Base-by-base conservation (phyloP, 2,329 filamentous ascomycete genomes). In the Beauveria australis region DNA sequence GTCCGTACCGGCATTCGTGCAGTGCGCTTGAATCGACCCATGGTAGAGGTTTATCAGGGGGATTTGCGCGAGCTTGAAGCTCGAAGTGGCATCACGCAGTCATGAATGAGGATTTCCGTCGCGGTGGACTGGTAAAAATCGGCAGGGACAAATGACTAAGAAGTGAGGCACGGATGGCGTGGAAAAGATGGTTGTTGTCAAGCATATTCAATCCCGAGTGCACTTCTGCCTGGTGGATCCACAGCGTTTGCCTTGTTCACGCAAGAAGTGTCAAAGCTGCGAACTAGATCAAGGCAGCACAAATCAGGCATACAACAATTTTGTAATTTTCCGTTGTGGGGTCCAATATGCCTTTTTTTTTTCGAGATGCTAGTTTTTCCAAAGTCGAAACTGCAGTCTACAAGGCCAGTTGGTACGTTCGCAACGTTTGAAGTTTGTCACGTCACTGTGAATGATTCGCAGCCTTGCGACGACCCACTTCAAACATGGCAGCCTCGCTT, bases 211-310 rank as follows among this genome's bases (percentile, higher is more conserved):
- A 8, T 48, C n/a, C 37, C 14, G 0, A 30, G 19, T 16, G 40
- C 26, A 41, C 59, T 61, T 61, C 59, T 61, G 59, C 59, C 59
- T 61, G 59, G 52, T 51, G 59, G 59, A 56, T 52, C 53, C 59
- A 55, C 59, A 41, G 6, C 28, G 47, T 47, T 46, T 53, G 53
- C 59, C 59, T 56, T 22, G 24, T 46, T 46, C 52, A 53, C 46
- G 22, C 22, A 53, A n/a, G 6, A 18, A 3, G 24, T 37, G 33
- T 19, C 18, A 4, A 1, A 6, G 16, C 14, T 53, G 58, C 58
- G 51, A 60, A 60, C 58, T 43, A 60, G 26, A 30, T 60, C 43
- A 37, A 60, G 58, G 58, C 58, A 48, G 18, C 22, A 6, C 9
- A 41, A 24, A 28, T 54, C 33, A 53, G 49, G 58, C 58, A 60